Evolutionary conservation across 2,329 filamentous ascomycete genomes (phyloP), one percentile per base, ranked within the genome.

Genomic region (Fusarium avenaceum): DNA sequence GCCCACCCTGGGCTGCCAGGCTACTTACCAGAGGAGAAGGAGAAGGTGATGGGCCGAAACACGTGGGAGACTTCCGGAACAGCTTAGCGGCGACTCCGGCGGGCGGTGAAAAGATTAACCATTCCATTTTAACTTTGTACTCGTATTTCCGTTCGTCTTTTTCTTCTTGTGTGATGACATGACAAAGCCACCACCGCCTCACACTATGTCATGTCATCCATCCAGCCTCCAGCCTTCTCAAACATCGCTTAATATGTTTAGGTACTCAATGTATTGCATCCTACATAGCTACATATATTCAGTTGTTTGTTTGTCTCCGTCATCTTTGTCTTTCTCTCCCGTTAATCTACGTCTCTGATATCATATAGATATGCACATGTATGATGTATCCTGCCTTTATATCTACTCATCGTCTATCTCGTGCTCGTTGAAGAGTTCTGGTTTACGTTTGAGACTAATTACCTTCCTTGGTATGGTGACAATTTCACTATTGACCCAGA

Each of bases 31-130:
- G 57, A 70, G 63, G 45, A 33, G 54, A 72, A 64, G 60, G 46
- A 62, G 50, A 72, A 64, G 60, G 46, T 60, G 50, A 49, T 64
- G 52, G 50, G 46, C 55, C 50, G 61, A 73, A 73, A 74, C 72
- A 74, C 72, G 72, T 74, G 72, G 72, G 63, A 55, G 54, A 57
- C 60, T 74, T 72, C 72, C 72, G 69, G 63, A 73, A 74, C 32
- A 62, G 72, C 62, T 74, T 74, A 74, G 72, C 57, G 69, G 72
- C 56, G 46, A 68, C 62, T 55, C 70, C 46, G 48, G 62, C 24
- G 53, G 67, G 70, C 66, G 70, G 72, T 74, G 68, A 70, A 73
- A 73, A 72, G 42, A 69, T 73, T 65, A 19, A 46, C 64, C 67
- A 65, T 71, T 69, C 60, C 65, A 49, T 42, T 60, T 60, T 46